A percentile compares a stretch with the other conserved stretches of the same genome.
phyloP scores from a whole-genome alignment of 345 rosid species.

The Lagerstroemia speciosa region DNA sequence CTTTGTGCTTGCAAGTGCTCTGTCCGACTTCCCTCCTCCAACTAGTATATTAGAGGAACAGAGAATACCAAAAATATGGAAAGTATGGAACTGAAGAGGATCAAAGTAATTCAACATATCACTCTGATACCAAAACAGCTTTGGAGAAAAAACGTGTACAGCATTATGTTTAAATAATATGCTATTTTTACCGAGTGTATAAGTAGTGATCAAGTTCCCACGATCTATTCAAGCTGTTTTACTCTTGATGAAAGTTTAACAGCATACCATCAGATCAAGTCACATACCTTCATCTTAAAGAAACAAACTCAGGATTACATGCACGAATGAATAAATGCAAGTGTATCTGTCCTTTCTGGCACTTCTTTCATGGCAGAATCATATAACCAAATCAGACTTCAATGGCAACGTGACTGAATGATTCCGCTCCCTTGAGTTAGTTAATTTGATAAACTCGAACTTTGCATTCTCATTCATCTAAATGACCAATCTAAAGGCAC shows the following conservation, averaged over 20 bases:
- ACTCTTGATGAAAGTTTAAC: no score
- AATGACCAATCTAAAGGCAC: neutral
- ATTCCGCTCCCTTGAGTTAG: neutral
- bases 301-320: neutral
- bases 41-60: slow-evolving; percentile 22
- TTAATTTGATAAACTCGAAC: neutral
- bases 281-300: neutral
- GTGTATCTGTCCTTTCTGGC: neutral
- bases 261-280: neutral
- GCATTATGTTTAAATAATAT: neutral
- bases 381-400: neutral
- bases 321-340: neutral
- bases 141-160: neutral
- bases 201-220: neutral
- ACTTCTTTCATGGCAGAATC: no score
- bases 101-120: neutral
- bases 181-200: neutral
- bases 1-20: slow-evolving; percentile 81
- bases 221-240: neutral
- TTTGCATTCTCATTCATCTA: neutral
- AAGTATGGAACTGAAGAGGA: neutral
- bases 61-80: neutral
- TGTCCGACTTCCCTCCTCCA: slow-evolving; percentile 73
- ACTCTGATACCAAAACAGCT: neutral
- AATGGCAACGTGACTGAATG: no score